Base-by-base conservation (phyloP, 169 alveolate species). In the Cryptosporidium ubiquitum region DNA sequence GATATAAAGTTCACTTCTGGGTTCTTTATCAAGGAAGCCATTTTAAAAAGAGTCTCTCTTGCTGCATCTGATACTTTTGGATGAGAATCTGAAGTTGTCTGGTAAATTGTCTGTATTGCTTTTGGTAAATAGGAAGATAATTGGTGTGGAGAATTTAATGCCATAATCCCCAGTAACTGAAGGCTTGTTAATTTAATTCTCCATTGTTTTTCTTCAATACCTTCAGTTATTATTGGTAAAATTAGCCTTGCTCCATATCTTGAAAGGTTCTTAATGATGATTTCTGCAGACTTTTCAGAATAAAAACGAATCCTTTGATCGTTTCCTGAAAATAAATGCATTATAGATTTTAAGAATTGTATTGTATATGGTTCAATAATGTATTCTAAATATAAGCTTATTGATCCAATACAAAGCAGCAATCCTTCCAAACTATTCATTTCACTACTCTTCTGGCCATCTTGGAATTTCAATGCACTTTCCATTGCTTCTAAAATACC, bases 101-200 rank as follows among this genome's bases (percentile, higher is more conserved):
- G 58, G 40, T 64, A 60, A 23, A 79, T 61, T 44, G 74, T 79
- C 52, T 79, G 68, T 5, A 79, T 79, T 14, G 89, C 89, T 5
- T 64, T 58, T 9, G 89, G 89, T 49, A 79, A 61, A 47, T 58
- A 79, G 5, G 74, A 58, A 12, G 89, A 58, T 31, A 79, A 29
- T 23, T 61, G 75, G 44, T 61, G 71, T n/a, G 89, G 89, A 7
- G 75, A 64, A 35, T 64, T 79, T 26, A 60, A n/a, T 6, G 89
- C 58, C 74, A 79, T 60, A 26, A 71, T 64, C 29, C 58, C 86
- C 64, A 93, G 86, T 37, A 93, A 39, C 85, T 92, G 93, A 70
- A 93, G 91, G 68, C 92, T 66, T 12, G 92, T 94, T 33, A 93
- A 70, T 85, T 89, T 91, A 23, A 91, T 85, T n/a, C 93, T 84